Evolutionary conservation across 129 eudicot genomes (phyloP).

Genomic region (Artemisia tridentata): DNA sequence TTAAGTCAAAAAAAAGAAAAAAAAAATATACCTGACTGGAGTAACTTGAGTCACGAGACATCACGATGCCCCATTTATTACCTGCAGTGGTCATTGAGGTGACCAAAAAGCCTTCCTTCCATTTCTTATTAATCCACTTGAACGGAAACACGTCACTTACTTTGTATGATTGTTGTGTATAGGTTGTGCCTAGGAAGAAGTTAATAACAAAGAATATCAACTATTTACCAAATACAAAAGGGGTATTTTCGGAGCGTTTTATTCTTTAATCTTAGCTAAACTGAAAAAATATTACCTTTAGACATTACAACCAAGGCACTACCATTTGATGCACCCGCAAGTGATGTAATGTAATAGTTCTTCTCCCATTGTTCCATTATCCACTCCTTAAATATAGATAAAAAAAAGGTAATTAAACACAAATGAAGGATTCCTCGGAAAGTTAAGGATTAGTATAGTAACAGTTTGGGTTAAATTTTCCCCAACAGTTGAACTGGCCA

Average conservation of each 20-base stretch:
- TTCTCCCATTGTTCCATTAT: slow-evolving; percentile 96
- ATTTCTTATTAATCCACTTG: slow-evolving; percentile 87
- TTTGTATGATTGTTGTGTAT: slow-evolving; percentile 77
- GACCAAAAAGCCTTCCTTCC: slow-evolving; percentile 81
- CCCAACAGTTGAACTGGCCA: background rate
- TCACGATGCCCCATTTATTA: slow-evolving; percentile 74
- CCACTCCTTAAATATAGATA: slow-evolving; percentile 59
- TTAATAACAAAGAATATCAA: too few relatives aligned
- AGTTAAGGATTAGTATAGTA: background rate
- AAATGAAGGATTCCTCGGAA: too few relatives aligned
- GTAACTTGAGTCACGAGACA: slow-evolving; percentile 75
- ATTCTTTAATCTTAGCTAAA: background rate
- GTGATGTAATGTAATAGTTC: slow-evolving; percentile 72
- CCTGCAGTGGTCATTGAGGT: slow-evolving; percentile 81
- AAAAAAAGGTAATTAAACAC: background rate
- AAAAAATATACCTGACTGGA: slow-evolving; percentile 48
- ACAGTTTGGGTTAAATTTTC: background rate
- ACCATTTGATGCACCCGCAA: slow-evolving; percentile 81
- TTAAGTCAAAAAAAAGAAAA: too few relatives aligned
- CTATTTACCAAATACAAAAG: background rate
- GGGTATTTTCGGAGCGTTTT: background rate
- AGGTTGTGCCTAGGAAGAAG: slow-evolving; percentile 48
- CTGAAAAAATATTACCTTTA: slow-evolving; percentile 40
- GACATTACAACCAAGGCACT: slow-evolving; percentile 86
- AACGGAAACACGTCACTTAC: slow-evolving; percentile 81